Percentiles rank a stretch among this genome's conserved stretches.
Evolutionary conservation across 225 moss, liverwort and hornwort species (phyloP).

Genomic region (Antitrichia curtipendula): DNA sequence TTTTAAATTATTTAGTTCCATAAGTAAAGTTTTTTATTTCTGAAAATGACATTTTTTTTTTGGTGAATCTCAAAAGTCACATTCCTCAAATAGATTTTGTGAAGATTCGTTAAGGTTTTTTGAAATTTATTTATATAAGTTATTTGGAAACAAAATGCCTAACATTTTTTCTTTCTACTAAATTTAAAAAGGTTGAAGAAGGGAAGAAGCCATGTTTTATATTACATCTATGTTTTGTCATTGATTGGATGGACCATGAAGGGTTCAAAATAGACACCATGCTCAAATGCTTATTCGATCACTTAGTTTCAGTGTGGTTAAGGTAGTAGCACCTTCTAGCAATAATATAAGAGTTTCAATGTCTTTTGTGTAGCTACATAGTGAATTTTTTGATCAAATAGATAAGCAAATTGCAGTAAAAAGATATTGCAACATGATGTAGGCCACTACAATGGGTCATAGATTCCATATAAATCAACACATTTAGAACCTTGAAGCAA

Average conservation of each 20-base stretch:
- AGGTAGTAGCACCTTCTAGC: too few relatives aligned
- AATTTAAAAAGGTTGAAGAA: neutral
- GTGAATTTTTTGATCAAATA: neutral
- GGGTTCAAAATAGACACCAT: neutral
- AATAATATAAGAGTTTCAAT: too few relatives aligned
- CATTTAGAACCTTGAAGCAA: neutral
- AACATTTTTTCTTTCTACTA: neutral
- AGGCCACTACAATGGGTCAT: neutral
- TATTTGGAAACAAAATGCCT: neutral
- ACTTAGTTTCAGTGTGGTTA: too few relatives aligned
- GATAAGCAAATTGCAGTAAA: accelerated
- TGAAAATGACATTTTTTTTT: too few relatives aligned
- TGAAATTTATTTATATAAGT: neutral
- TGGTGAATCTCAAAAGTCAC: neutral
- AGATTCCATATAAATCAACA: neutral
- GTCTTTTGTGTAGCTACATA: too few relatives aligned
- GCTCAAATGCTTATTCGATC: too few relatives aligned
- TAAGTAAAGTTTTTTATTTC: too few relatives aligned
- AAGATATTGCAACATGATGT: neutral
- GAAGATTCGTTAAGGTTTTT: neutral
- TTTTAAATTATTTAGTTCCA: too few relatives aligned
- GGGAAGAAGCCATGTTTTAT: neutral
- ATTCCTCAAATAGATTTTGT: neutral
- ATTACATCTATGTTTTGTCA: neutral
- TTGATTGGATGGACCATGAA: neutral